Evolutionary conservation across 2,329 filamentous ascomycete species (phyloP), one percentile per base, ranked within the genome.

Genomic region (Epichloe gansuensis): DNA sequence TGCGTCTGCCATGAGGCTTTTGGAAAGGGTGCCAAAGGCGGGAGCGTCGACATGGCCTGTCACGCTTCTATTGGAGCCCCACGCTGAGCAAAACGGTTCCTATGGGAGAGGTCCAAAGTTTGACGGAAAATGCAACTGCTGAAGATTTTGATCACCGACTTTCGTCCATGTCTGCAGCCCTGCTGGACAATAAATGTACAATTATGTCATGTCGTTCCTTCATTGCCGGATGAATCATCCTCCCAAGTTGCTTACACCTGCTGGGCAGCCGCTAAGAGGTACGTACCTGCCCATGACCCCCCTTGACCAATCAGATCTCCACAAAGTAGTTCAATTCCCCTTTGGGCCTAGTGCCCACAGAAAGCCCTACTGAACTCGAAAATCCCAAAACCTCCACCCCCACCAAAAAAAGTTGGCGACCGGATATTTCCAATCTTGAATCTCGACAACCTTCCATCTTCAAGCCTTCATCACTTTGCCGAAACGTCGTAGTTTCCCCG

Each of bases 1-100:
- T 78, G 77, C 58, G 78, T 77, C 62, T 82, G 82, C 72, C 89
- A 82, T 52, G 74, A 72, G 37, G 78, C 71, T 56, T 83, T 77
- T 17, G 91, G 91, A 61, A 93, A 90, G 21, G 86, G 80, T 53
- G 86, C 89, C 67, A 96, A 76, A 37, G 83, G 77, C 43, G 89
- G 89, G 37, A 53, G 41, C 44, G 43, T 43, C 34, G 53, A 47
- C 52, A 54, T 54, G 51, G 51, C 28, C 46, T 48, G 13, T 37
- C 34, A 35, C 23, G 21, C 71, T 75, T 75, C 13, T 12, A 31
- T 23, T 17, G 31, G 31, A 31, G 31, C 31, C 28, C 28, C 28
- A 31, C 37, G 37, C 37, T n/a, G 34, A 37, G 34, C 3, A 13
- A 37, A 3, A 4, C 34, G 12, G 4, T n/a, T 13, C 15, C 28